Evolutionary conservation across 2,329 filamentous ascomycete genomes (phyloP), one percentile per base, ranked within the genome.

Genomic region (Sarocladiaceae sp.): DNA sequence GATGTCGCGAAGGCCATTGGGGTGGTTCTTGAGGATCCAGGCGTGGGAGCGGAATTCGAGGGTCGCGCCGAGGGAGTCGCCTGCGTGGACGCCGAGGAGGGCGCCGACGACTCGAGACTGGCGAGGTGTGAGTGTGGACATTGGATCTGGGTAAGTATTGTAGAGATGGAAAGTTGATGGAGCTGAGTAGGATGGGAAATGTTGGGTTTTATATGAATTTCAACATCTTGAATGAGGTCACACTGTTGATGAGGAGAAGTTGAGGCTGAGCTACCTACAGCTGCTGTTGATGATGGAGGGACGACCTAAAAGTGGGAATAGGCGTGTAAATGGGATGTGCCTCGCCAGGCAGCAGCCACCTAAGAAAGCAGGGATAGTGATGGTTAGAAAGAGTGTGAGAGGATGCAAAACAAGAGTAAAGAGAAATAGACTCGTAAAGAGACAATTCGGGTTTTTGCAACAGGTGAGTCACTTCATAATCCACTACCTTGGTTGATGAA

Each of bases 21-120:
- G 69, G 45, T 67, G 58, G 1, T 45, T 6, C 1, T 34, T n/a
- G 13, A 53, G 51, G 41, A 72, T 66, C 3, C 44, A 12, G 0
- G 48, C 37, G 56, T 65, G 67, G 11, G 58, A 40, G 7, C 45
- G 23, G 52, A 73, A 74, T 51, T 74, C 69, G 37, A 69, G 48
- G 1, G 68, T 66, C 2, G 69, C 68, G 44, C 70, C 70, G 1
- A 74, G 63, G 1, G 64, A 63, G 53, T 74, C 70, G 43, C 69
- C 70, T 1, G 66, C 59, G 51, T 74, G 70, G 15, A 72, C 59
- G 45, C 62, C 69, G 2, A 73, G 60, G 13, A 74, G 58, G 11
- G 69, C 69, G 21, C 69, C 70, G 9, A 69, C 51, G 16, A 63
- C 55, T 33, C 62, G 62, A 13, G 58, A 60, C n/a, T 35, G 33